Base-by-base conservation (phyloP, 2,329 filamentous ascomycete species). In the Xylogone sp. region DNA sequence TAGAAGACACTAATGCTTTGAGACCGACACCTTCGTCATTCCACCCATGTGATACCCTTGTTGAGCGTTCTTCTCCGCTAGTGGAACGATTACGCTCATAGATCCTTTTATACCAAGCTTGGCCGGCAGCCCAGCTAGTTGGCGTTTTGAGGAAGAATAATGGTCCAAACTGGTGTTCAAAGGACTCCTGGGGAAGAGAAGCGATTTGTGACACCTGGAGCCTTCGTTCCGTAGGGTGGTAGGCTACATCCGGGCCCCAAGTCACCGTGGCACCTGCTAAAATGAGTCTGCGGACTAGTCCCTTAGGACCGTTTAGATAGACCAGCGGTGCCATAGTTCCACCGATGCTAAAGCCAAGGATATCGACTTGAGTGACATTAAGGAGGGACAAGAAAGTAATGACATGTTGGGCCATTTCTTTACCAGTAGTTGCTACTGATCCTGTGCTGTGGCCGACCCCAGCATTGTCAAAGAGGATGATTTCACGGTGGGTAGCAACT, bases 181-280 rank as follows among this genome's bases (percentile, higher is more conserved):
- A 31, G 27, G 8, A 31, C 8, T 31, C 27, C 9, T 21, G 7
- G n/a, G 42, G 42, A n/a, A 18, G 9, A n/a, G 8, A 31, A 8
- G 13, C 8, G 13, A 31, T 7, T 13, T 31, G 27, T 13, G 27
- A 8, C 27, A 31, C 27, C 13, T 31, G 27, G 27, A 31, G 7
- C 13, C 27, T 7, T 7, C 13, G 27, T 13, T 31, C 27, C 8
- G 27, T 31, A 31, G 27, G 7, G 22, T 7, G 8, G 21, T 31
- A 42, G 9, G 43, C 18, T 2, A 48, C 45, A 10, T 45, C 50
- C 13, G 49, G 43, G 13, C 47, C 51, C n/a, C 21, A 27, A 22
- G 46, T 75, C 0, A 71, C 68, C n/a, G 54, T 67, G 2, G 74
- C 73, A 2, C 75, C 75, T 10, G 71, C 73, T 8, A 78, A 62